These are phyloP conservation scores for Multifurca ochricompacta DNA, from an alignment of 768 basidiomycete genomes.

Conservation along the genomic window DNA sequence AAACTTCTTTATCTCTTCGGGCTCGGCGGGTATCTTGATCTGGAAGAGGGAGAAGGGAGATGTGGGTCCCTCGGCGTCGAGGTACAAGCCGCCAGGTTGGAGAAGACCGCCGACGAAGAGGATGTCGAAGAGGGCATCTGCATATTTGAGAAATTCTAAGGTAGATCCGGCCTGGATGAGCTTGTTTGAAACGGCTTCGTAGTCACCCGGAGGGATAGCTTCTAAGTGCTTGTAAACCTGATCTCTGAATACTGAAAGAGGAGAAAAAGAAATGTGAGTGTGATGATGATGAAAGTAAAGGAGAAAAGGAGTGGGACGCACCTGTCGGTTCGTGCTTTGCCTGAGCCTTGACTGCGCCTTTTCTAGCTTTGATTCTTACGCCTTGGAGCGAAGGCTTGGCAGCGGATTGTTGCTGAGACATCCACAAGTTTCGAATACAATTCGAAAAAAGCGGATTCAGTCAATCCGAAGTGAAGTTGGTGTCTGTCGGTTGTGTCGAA, in stretches of 20 bases:
- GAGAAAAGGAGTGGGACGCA: slow-evolving; percentile 22
- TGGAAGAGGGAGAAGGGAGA: slow-evolving; percentile 87
- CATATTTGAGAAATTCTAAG: slow-evolving; percentile 96
- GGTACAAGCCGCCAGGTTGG: slow-evolving; percentile 88
- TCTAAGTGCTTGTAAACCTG: slow-evolving; percentile 88
- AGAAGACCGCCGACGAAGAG: slow-evolving; percentile 92
- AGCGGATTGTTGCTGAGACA: slow-evolving; percentile 84
- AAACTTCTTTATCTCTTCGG: slow-evolving; percentile 87
- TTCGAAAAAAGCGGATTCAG: slow-evolving; percentile 19
- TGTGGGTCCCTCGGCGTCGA: slow-evolving; percentile 79
- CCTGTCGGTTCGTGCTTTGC: slow-evolving; percentile 89
- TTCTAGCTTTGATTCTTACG: slow-evolving; percentile 89
- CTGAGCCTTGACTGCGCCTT: slow-evolving; percentile 85
- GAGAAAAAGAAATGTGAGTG: slow-evolving; percentile 1
- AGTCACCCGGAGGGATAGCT: slow-evolving; percentile 70
- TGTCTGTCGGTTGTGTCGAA: not conserved
- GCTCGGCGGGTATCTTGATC: slow-evolving; percentile 67
- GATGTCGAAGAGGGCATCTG: slow-evolving; percentile 93
- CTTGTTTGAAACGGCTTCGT: slow-evolving; percentile 74
- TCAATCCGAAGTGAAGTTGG: slow-evolving; percentile 8
- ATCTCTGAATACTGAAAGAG: slow-evolving; percentile 73
- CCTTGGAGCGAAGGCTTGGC: slow-evolving; percentile 88
- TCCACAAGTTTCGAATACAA: slow-evolving; percentile 53
- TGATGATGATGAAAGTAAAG: slow-evolving; percentile 4
- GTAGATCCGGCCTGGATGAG: slow-evolving; percentile 87